phyloP scores from a whole-genome alignment of 805 yeast species.

The Zygosaccharomyces gambellarensis region DNA sequence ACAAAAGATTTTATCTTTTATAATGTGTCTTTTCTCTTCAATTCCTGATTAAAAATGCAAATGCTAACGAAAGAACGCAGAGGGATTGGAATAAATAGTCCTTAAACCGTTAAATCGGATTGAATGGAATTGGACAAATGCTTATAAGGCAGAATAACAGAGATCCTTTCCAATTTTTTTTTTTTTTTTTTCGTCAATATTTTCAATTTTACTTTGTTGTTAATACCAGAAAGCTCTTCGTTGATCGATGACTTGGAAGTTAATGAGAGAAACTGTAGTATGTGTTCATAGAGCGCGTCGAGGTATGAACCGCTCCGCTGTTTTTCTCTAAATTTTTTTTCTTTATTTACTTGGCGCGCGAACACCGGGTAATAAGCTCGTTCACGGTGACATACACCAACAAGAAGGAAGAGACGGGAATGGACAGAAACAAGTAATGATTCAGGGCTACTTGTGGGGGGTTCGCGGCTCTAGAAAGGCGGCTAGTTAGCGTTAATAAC shows the following conservation, averaged over 20 bases:
- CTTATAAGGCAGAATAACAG: neutral
- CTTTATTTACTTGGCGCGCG: neutral
- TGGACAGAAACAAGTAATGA: no score
- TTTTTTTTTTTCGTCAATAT: no score
- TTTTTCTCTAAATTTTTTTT: neutral
- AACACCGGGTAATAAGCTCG: neutral
- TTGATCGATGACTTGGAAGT: neutral
- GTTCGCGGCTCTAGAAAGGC: no score
- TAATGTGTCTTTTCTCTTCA: neutral
- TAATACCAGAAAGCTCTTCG: neutral
- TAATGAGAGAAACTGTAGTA: neutral
- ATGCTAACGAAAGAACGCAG: neutral
- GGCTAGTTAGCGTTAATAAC: no score
- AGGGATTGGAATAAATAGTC: neutral
- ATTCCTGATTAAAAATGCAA: conserved; percentile 1
- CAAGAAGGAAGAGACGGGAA: neutral
- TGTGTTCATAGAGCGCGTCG: neutral
- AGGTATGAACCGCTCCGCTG: neutral
- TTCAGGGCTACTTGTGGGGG: no score
- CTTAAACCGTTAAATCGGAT: neutral
- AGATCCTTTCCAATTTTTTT: no score
- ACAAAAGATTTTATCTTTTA: neutral
- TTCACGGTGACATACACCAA: neutral
- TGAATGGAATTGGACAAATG: neutral
- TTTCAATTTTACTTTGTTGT: no score